These are phyloP conservation scores for Crucihimalaya himalaica DNA, from an alignment of 345 rosid species.

Conservation along the genomic window DNA sequence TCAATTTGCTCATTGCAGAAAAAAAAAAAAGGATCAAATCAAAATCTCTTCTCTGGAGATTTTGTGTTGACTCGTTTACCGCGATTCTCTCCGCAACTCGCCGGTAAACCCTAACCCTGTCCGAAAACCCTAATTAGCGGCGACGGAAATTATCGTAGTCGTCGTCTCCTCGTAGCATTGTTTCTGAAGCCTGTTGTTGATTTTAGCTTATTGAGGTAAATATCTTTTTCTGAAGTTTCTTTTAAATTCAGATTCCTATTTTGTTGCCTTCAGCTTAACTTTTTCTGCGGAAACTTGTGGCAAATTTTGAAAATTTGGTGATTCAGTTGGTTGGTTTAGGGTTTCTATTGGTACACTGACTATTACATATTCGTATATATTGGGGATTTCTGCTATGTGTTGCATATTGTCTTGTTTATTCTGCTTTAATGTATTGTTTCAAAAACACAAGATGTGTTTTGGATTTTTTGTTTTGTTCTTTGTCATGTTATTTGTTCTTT, in stretches of 20 bases:
- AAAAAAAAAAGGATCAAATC: not conserved
- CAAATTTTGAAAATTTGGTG: not conserved
- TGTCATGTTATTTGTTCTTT: not conserved
- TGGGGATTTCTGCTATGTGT: not conserved
- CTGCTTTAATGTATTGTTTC: not conserved
- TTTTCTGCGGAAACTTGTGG: not conserved
- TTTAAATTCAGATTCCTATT: not conserved
- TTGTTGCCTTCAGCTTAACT: not conserved
- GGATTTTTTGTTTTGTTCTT: not conserved
- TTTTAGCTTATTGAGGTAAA: constrained; percentile 28
- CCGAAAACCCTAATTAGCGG: constrained; percentile 12
- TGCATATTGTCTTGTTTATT: not conserved
- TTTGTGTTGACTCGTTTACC: constrained; percentile 33
- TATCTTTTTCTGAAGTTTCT: not conserved
- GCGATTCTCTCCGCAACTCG: constrained; percentile 6
- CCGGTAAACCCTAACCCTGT: constrained; percentile 20
- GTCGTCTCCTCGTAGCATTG: constrained; percentile 14
- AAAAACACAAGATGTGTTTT: no score
- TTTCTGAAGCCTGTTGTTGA: not conserved
- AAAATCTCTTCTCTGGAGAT: constrained; percentile 22
- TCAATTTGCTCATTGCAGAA: not conserved
- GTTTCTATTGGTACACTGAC: constrained; percentile 1
- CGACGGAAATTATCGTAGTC: not conserved
- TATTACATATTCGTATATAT: not conserved
- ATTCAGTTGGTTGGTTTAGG: constrained; percentile 25